Conservation (phyloP, 108 stramenopile genomes). For the Stephanodiscus triporus region DNA sequence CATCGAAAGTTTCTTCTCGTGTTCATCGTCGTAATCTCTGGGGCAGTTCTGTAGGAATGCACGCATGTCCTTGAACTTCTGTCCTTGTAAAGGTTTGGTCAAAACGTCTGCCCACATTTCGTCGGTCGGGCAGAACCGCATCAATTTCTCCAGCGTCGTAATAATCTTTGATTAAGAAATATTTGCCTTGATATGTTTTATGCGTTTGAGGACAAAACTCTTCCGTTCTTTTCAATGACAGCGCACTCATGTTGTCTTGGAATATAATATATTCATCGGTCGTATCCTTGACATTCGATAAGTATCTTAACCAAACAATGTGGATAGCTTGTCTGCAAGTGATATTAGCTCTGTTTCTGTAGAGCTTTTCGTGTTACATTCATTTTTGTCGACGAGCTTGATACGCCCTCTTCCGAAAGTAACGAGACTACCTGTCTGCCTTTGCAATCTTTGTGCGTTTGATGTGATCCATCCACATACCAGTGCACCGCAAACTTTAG, state of each 20-base stretch:
- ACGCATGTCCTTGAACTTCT: background rate
- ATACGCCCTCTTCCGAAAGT: conserved; percentile 27
- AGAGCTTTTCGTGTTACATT: conserved; percentile 41
- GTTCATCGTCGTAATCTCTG: conserved; percentile 4
- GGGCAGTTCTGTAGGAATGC: conserved; percentile 6
- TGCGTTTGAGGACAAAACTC: conserved; percentile 2
- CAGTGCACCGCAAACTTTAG: no score
- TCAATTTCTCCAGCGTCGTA: background rate
- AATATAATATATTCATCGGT: conserved; percentile 30
- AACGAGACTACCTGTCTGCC: no score
- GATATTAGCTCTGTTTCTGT: background rate
- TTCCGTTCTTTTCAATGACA: conserved; percentile 20
- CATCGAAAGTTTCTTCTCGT: no score
- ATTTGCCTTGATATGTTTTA: conserved; percentile 23
- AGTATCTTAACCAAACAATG: conserved; percentile 44
- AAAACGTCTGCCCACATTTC: conserved; percentile 16
- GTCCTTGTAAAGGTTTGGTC: conserved; percentile 24
- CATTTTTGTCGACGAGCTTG: conserved; percentile 37
- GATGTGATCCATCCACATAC: conserved; percentile 7
- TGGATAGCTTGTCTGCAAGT: conserved; percentile 28
- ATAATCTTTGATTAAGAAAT: conserved; percentile 23
- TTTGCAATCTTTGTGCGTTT: conserved; percentile 11
- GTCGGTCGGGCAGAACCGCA: background rate
- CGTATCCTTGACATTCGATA: conserved; percentile 47
- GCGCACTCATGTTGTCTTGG: conserved; percentile 17